phyloP scores from a whole-genome alignment of 2,329 filamentous ascomycete genomes.

The Pleurostoma richardsiae region DNA sequence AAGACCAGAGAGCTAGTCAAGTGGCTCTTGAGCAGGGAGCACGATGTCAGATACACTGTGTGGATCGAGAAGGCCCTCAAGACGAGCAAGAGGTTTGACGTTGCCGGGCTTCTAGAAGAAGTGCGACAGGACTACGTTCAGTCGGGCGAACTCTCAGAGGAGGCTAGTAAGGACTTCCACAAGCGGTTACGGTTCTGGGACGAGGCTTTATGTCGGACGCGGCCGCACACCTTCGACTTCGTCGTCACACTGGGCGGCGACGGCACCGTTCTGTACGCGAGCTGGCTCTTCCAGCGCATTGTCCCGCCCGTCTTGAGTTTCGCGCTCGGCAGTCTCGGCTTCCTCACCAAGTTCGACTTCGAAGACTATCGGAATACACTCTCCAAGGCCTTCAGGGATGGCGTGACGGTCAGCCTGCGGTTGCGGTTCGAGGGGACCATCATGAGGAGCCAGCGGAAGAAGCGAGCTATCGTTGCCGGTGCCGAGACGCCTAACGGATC shows the following conservation, averaged over 20 bases:
- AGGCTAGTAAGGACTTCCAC: slow-evolving; percentile 29
- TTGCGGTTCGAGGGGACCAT: slow-evolving; percentile 90
- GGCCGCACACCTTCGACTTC: slow-evolving; percentile 89
- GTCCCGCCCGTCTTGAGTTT: slow-evolving; percentile 93
- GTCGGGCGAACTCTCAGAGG: slow-evolving; percentile 20
- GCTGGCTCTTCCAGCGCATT: slow-evolving; percentile 93
- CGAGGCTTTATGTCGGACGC: slow-evolving; percentile 67
- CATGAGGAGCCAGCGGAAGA: slow-evolving; percentile 67
- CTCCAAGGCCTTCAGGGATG: slow-evolving; percentile 68
- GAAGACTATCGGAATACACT: slow-evolving; percentile 66
- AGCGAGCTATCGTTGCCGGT: slow-evolving; percentile 13
- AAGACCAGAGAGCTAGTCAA: slow-evolving; percentile 71
- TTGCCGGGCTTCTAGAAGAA: slow-evolving; percentile 60
- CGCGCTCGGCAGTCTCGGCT: slow-evolving; percentile 84
- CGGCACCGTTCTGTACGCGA: slow-evolving; percentile 93
- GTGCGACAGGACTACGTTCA: slow-evolving; percentile 36
- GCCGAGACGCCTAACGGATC: slow-evolving; percentile 1
- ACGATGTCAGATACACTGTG: slow-evolving; percentile 66
- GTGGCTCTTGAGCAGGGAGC: slow-evolving; percentile 74
- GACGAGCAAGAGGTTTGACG: slow-evolving; percentile 69
- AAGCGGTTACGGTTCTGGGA: slow-evolving; percentile 77
- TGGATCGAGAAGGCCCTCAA: slow-evolving; percentile 77
- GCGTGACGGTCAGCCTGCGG: slow-evolving; percentile 82
- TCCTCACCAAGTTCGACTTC: slow-evolving; percentile 96
- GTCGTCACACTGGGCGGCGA: slow-evolving; percentile 89